Evolutionary conservation across 1,139 yeast species (phyloP), one percentile per base, ranked within the genome.

Genomic region (Starmera stellimalicola): DNA sequence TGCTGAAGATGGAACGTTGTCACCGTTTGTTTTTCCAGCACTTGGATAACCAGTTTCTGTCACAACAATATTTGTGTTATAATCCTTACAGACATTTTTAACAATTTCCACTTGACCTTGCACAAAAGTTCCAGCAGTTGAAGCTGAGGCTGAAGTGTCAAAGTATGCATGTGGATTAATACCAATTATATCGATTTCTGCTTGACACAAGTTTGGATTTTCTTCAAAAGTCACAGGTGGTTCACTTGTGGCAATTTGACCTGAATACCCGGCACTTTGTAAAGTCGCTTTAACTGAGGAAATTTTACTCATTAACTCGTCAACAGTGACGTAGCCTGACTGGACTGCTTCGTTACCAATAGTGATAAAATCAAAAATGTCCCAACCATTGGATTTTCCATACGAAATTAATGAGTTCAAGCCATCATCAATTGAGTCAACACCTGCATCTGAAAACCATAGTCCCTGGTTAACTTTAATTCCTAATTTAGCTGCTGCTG

Each of bases 21-120:
- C 59, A 37, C 95, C 95, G 51, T 83, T 76, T 36, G 66, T 61
- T 38, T 55, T 55, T 45, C 96, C 96, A 29, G 65, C 61, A 43
- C 78, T 74, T 43, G 96, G 96, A 55, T 83, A 87, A 26, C 96
- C 96, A 5, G 95, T 84, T 60, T 87, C 96, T 12, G 94, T 78
- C 34, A 79, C 71, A 11, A 45, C 12, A 27, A 67, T 56, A 19
- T 68, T 63, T 18, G 71, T 67, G 24, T 68, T 63, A 19, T 70
- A 68, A 26, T 65, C 61, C 25, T 68, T 66, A 57, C 88, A 77
- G 29, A 67, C 59, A 15, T 58, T 59, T 45, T 68, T 62, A 17
- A 75, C 76, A 38, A 74, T 54, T 18, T 53, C 55, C 40, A 74
- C 62, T 59, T 85, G 93, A 19, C 73, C 70, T 34, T 63, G 59